Evolutionary conservation across 192 early-diverging fungal genomes (phyloP), one percentile per base, ranked within the genome.

Genomic region (Radiomyces spectabilis): DNA sequence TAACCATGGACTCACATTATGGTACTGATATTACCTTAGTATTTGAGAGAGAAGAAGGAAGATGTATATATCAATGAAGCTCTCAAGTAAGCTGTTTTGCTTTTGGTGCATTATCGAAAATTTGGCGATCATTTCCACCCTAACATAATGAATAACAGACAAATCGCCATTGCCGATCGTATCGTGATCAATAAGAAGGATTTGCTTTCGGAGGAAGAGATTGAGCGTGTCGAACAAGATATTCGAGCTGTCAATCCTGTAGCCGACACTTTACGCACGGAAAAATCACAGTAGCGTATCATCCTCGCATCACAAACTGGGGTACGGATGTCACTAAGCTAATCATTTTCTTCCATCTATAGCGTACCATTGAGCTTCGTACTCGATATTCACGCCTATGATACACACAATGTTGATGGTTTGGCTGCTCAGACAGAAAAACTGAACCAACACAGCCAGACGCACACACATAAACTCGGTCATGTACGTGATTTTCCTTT

Each of bases 121-220:
- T 12, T 3, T 21, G 40, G 18, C 5, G 9, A 32, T 31, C 12
- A 12, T 5, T 21, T 10, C 5, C 32, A 29, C 8, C 19, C 2
- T 12, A 3, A 13, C 48, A 43, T 19, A 13, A 25, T 13, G 22
- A 43, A 34, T 58, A 31, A 30, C 12, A 80, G 83, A 26, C 86
- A 88, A 53, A 79, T 88, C 31, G 86, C 84, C 9, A 61, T 86
- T 49, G 80, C 83, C 9, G 86, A 88, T 61, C 74, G 84, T 7
- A 80, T 88, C 25, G 66, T 86, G 9, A 38, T 88, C 52, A 88
- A 88, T 73, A 88, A 88, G 59, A 65, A 60, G 41, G 86, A 88
- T 57, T 44, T 86, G 3, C 66, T 86, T 13, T 34, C 63, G 5
- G 63, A 55, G n/a, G 31, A 40, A 6, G 53, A 63, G 19, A 37